These are phyloP conservation scores for Rosa lucieae DNA, from an alignment of 306 rosid genomes.

Conservation along the genomic window DNA sequence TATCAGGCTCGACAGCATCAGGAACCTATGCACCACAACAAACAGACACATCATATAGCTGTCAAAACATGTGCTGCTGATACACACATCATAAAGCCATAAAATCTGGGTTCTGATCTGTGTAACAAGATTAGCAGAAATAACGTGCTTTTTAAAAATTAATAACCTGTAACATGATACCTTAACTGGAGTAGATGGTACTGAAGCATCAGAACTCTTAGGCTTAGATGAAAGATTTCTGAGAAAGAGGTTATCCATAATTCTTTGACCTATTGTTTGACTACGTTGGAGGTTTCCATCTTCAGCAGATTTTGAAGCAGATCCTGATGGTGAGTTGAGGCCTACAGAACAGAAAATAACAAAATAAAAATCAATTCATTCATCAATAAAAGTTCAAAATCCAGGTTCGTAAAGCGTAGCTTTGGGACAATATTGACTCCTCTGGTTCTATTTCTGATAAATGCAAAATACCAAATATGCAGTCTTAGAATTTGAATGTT, in stretches of 20 bases:
- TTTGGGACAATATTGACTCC: constrained; percentile 1
- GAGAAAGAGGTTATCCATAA: constrained; percentile 89
- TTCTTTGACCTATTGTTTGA: constrained; percentile 94
- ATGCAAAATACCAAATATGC: constrained; percentile 13
- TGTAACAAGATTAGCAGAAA: constrained; percentile 17
- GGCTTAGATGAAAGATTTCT: constrained; percentile 87
- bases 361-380: background rate
- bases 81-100: constrained; percentile 7
- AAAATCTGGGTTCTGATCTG: constrained; percentile 1
- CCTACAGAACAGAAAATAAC: constrained; percentile 45
- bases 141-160: background rate
- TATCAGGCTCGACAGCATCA: constrained; percentile 62
- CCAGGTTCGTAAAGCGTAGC: background rate
- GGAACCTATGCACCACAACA: constrained; percentile 52
- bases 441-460: background rate
- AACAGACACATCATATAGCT: constrained; percentile 4
- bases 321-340: constrained; percentile 78
- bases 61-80: background rate
- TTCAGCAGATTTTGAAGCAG: constrained; percentile 58
- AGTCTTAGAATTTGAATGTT: constrained; percentile 23
- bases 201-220: constrained; percentile 67
- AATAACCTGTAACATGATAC: constrained; percentile 38
- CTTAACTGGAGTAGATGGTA: constrained; percentile 82
- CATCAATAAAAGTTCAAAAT: background rate
- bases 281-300: constrained; percentile 64